Conservation (phyloP, 2,329 filamentous ascomycete genomes). For the Talaromyces rugulosus region DNA sequence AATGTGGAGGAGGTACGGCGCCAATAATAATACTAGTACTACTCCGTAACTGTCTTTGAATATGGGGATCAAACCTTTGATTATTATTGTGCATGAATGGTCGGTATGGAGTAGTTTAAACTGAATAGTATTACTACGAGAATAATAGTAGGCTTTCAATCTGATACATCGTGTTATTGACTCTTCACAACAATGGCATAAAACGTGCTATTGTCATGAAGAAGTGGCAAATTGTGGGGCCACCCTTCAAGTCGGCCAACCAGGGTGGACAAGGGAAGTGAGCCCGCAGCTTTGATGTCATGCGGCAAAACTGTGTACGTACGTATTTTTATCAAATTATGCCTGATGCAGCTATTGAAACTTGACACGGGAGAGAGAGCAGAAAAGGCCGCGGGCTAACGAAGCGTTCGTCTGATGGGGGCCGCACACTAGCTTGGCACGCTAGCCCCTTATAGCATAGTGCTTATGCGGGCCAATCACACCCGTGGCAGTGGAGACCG, state of each 20-base stretch:
- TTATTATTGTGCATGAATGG: neutral
- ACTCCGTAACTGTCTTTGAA: too few relatives aligned
- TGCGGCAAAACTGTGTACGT: too few relatives aligned
- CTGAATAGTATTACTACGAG: neutral
- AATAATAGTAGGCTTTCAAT: neutral
- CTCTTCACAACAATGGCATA: neutral
- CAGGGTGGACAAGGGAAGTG: too few relatives aligned
- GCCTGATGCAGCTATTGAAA: too few relatives aligned
- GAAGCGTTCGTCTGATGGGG: neutral
- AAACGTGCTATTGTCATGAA: neutral
- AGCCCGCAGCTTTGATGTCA: too few relatives aligned
- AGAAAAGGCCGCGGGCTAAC: neutral
- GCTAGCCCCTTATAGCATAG: neutral
- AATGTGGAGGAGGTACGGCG: neutral
- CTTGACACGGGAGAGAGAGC: too few relatives aligned
- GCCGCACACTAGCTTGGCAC: neutral
- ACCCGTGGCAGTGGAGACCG: neutral
- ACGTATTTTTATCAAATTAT: too few relatives aligned
- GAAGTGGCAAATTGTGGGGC: too few relatives aligned
- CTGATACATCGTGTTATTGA: neutral
- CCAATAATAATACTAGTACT: too few relatives aligned
- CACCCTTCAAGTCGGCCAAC: neutral
- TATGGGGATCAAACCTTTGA: neutral
- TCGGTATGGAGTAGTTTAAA: neutral
- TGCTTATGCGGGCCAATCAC: neutral